Conservation (phyloP, 2,329 filamentous ascomycete genomes). For the Didymella sp. region DNA sequence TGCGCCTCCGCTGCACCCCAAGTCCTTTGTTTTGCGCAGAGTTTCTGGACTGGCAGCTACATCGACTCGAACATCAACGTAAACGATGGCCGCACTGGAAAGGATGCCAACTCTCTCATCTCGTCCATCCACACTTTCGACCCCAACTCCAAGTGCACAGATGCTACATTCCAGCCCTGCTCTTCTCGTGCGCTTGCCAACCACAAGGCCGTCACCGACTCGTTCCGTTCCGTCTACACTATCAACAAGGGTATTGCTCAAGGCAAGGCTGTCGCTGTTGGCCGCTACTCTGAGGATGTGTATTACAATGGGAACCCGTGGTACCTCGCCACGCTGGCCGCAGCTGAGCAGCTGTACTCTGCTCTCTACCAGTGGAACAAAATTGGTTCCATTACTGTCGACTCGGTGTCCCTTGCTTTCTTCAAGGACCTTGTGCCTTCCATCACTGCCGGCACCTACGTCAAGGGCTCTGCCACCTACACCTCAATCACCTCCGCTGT, state of each 20-base stretch:
- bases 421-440: constrained; percentile 69
- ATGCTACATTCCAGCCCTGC: constrained; percentile 79
- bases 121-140: constrained; percentile 69
- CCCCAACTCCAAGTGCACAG: constrained; percentile 68
- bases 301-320: constrained; percentile 84
- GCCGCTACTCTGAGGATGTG: constrained; percentile 61
- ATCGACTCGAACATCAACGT: constrained; percentile 70
- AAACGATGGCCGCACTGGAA: constrained; percentile 68
- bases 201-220: constrained; percentile 76
- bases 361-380: constrained; percentile 75
- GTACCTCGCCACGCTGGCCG: constrained; percentile 77
- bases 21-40: constrained; percentile 75
- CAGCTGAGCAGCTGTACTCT: constrained; percentile 81
- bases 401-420: constrained; percentile 70
- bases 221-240: constrained; percentile 73
- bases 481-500: constrained; percentile 65
- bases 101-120: constrained; percentile 73
- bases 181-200: constrained; percentile 67
- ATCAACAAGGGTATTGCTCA: constrained; percentile 71
- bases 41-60: constrained; percentile 74
- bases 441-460: constrained; percentile 68
- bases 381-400: constrained; percentile 69
- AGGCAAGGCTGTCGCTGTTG: constrained; percentile 62
- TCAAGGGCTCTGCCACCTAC: constrained; percentile 63
- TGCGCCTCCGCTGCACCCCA: constrained; percentile 73